Evolutionary conservation across 768 basidiomycete genomes (phyloP).

Genomic region (Nidularia pulvinata): DNA sequence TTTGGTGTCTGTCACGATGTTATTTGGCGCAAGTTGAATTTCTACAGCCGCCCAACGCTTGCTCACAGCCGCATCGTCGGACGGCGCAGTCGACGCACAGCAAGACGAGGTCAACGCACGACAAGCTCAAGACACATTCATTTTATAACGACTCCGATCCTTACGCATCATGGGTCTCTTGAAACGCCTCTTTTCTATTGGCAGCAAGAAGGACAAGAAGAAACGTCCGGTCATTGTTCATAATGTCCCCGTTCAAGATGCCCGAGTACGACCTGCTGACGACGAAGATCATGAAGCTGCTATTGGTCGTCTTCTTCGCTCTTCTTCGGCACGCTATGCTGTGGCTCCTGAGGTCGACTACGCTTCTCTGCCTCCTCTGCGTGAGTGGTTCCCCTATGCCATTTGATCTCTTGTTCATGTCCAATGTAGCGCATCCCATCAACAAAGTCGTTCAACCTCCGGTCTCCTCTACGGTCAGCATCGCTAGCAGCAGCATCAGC

Average conservation of each 20-base stretch:
- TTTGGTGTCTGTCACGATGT: conserved; percentile 18
- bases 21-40: conserved; percentile 45
- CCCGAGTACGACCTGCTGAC: conserved; percentile 21
- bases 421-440: conserved; percentile 64
- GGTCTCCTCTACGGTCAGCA: conserved; percentile 47
- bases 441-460: conserved; percentile 52
- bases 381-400: conserved; percentile 39
- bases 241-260: conserved; percentile 20
- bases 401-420: conserved; percentile 1
- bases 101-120: conserved; percentile 14
- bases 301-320: conserved; percentile 59
- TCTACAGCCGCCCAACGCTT: conserved; percentile 6
- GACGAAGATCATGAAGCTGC: conserved; percentile 54
- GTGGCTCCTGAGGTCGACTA: conserved; percentile 58
- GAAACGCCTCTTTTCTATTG: conserved; percentile 68
- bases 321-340: conserved; percentile 68
- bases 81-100: too few relatives aligned
- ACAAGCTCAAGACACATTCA: conserved; percentile 19
- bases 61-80: too few relatives aligned
- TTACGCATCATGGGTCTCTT: conserved; percentile 61
- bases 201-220: conserved; percentile 62
- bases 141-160: conserved; percentile 14
- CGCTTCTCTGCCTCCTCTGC: conserved; percentile 62
- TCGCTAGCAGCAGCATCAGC: conserved; percentile 48
- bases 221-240: conserved; percentile 26